A percentile compares a stretch with the other conserved stretches of the same genome.
These are phyloP conservation scores for Thraustochytrium striatum DNA, from an alignment of 352 stramenopile genomes.

Conservation along the genomic window DNA sequence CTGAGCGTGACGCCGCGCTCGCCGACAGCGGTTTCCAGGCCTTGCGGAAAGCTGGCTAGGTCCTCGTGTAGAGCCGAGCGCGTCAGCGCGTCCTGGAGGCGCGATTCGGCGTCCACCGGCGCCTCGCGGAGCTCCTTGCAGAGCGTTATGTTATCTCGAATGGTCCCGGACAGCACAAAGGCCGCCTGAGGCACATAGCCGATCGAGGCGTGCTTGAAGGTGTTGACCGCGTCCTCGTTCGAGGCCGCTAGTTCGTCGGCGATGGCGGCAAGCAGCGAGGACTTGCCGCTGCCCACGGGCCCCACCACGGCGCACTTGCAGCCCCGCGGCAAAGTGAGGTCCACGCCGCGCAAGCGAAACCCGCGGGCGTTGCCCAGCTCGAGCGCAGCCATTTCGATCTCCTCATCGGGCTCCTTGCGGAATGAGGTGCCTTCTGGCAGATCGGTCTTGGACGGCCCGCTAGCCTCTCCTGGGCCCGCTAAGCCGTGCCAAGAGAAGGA, in stretches of 20 bases:
- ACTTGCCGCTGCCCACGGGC: constrained; percentile 64
- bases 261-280: constrained; percentile 60
- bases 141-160: constrained; percentile 67
- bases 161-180: constrained; percentile 69
- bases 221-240: background rate
- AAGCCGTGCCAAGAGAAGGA: constrained; percentile 7
- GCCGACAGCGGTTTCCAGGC: constrained; percentile 43
- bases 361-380: background rate
- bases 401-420: no score
- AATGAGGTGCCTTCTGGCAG: no score
- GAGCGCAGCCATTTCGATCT: background rate
- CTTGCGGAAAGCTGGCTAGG: constrained; percentile 29
- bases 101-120: background rate
- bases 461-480: no score
- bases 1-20: constrained; percentile 49
- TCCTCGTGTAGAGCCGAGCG: constrained; percentile 35
- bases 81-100: background rate
- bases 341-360: constrained; percentile 13
- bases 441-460: no score
- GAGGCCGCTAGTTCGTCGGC: constrained; percentile 58
- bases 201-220: background rate
- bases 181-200: constrained; percentile 60
- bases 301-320: constrained; percentile 51
- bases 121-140: background rate
- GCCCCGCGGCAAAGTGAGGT: constrained; percentile 16